A percentile compares a stretch with the other conserved stretches of the same genome.
These are phyloP conservation scores for Globisporangium lucens DNA, from an alignment of 352 stramenopile species.

Conservation along the genomic window DNA sequence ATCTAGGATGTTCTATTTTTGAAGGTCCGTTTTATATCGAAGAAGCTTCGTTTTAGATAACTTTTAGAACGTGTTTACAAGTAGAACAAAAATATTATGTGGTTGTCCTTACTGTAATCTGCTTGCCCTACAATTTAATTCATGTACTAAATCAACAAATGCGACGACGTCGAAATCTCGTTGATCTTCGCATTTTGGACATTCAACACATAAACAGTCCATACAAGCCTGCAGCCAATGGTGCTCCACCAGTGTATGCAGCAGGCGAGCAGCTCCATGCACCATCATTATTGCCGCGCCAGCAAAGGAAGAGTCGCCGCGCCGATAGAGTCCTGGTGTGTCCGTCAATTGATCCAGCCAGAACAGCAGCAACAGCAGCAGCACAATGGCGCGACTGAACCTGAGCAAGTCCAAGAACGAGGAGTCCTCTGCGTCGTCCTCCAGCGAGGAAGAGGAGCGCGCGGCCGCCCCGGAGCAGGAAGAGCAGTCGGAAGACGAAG, in stretches of 20 bases:
- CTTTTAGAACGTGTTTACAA: too few species aligned
- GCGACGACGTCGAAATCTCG: too few species aligned
- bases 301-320: constrained; percentile 14
- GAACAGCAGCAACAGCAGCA: background rate
- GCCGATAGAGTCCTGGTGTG: background rate
- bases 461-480: constrained; percentile 19
- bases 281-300: background rate
- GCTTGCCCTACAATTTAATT: too few species aligned
- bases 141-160: too few species aligned
- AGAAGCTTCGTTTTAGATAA: too few species aligned
- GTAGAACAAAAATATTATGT: too few species aligned
- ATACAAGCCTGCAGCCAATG: constrained; percentile 1
- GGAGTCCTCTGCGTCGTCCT: constrained; percentile 36
- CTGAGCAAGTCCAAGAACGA: constrained; percentile 45
- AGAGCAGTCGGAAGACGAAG: constrained; percentile 36
- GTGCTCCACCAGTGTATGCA: constrained; percentile 9
- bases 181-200: too few species aligned
- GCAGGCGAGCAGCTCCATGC: background rate
- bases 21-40: too few species aligned
- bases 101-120: too few species aligned
- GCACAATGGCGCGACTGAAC: constrained; percentile 58
- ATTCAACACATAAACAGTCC: too few species aligned
- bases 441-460: constrained; percentile 31
- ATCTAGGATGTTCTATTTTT: too few species aligned
- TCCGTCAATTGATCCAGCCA: background rate